phyloP scores from a whole-genome alignment of 805 yeast genomes.

The Saccharomycopsis schoenii region DNA sequence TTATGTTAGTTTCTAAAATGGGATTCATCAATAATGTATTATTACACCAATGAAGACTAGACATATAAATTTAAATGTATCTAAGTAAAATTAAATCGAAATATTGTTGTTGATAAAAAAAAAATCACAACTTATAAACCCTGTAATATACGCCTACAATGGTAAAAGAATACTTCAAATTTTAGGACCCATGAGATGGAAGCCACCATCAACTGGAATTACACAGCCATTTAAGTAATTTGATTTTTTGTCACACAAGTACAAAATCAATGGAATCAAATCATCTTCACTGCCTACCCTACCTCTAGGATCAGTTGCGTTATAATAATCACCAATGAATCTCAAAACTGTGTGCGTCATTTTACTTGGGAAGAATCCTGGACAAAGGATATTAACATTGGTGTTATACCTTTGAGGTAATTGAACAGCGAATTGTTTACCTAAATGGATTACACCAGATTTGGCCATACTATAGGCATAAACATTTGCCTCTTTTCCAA shows the following conservation, averaged over 20 bases:
- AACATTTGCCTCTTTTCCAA: slow-evolving; percentile 31
- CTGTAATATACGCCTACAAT: no score
- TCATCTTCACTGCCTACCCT: slow-evolving; percentile 57
- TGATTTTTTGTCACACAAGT: slow-evolving; percentile 46
- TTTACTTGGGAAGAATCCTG: slow-evolving; percentile 69
- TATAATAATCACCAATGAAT: slow-evolving; percentile 37
- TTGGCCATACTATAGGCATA: slow-evolving; percentile 68
- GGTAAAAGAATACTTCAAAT: neutral
- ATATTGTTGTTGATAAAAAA: neutral
- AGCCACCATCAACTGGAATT: slow-evolving; percentile 65
- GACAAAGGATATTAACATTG: slow-evolving; percentile 62
- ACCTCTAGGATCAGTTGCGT: slow-evolving; percentile 44
- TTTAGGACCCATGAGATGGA: slow-evolving; percentile 31
- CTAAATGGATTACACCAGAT: slow-evolving; percentile 64
- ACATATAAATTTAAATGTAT: no score
- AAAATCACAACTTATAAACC: neutral
- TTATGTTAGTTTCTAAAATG: no score
- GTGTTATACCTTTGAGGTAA: slow-evolving; percentile 52
- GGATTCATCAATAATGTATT: no score
- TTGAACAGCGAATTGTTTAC: slow-evolving; percentile 52
- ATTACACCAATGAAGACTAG: no score
- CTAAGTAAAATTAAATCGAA: neutral
- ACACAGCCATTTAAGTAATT: slow-evolving; percentile 59
- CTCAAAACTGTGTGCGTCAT: slow-evolving; percentile 59
- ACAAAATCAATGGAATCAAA: slow-evolving; percentile 44